Conservation (phyloP, 441 rosid genomes). For the Syzygium malaccense region DNA sequence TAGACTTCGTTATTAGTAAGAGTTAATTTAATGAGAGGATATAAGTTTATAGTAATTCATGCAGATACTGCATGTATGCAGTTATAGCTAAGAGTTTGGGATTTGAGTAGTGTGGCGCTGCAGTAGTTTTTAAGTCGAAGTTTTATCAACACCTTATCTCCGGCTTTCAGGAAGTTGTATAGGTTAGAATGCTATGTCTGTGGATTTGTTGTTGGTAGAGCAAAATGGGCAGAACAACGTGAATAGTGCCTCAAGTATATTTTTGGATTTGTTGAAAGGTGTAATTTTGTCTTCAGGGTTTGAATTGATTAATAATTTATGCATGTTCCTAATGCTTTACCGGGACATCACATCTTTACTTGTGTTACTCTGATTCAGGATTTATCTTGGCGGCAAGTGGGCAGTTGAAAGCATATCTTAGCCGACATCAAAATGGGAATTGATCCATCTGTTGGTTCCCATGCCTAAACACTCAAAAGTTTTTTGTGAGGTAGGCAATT, state of each 20-base stretch:
- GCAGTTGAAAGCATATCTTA: slow-evolving; percentile 52
- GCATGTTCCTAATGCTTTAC: background rate
- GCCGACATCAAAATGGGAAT: slow-evolving; percentile 37
- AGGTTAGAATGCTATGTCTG: background rate
- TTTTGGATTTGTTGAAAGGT: background rate
- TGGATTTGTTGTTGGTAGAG: background rate
- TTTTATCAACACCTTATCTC: background rate
- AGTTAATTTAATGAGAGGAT: background rate
- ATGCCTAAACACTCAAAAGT: background rate
- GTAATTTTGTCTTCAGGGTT: background rate
- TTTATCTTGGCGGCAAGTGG: slow-evolving; percentile 74
- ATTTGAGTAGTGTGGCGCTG: background rate
- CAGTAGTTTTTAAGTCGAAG: background rate
- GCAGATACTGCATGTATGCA: background rate
- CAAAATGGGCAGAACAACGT: background rate
- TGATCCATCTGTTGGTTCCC: slow-evolving; percentile 9
- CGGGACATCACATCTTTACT: background rate
- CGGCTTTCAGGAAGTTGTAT: background rate
- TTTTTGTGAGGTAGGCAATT: background rate
- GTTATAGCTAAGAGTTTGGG: background rate
- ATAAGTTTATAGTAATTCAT: background rate
- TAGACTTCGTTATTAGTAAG: background rate
- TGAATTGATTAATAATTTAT: background rate
- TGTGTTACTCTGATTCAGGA: slow-evolving; percentile 31
- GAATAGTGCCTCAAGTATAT: background rate